These are phyloP conservation scores for Fusarium brachygibbosum DNA, from an alignment of 2,329 filamentous ascomycete genomes.

Conservation along the genomic window DNA sequence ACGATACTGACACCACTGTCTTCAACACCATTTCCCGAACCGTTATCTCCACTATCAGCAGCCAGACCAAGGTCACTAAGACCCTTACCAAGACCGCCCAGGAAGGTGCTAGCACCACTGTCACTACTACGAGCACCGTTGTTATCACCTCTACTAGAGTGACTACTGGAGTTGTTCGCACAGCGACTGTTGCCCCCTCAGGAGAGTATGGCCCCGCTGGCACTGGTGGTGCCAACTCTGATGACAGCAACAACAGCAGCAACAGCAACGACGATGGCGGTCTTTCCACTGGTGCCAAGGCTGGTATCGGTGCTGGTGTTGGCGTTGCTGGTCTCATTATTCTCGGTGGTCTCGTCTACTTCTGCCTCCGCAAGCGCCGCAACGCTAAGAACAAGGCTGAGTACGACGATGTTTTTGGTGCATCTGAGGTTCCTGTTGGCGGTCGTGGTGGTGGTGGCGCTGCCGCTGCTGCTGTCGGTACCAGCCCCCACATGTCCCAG, in stretches of 20 bases:
- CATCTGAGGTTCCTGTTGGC: slow-evolving; percentile 60
- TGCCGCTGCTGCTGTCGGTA: slow-evolving; percentile 25
- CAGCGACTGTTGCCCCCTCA: slow-evolving; percentile 48
- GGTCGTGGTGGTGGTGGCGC: slow-evolving; percentile 46
- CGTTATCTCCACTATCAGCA: slow-evolving; percentile 52
- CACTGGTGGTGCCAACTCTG: slow-evolving; percentile 25
- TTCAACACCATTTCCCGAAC: slow-evolving; percentile 51
- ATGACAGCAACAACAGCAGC: slow-evolving; percentile 30
- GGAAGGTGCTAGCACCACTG: slow-evolving; percentile 55
- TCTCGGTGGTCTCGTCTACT: slow-evolving; percentile 50
- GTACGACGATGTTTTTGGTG: slow-evolving; percentile 58
- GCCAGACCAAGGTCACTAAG: slow-evolving; percentile 48
- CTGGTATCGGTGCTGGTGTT: slow-evolving; percentile 59
- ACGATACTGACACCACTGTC: slow-evolving; percentile 44
- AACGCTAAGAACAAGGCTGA: slow-evolving; percentile 52
- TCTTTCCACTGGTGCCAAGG: slow-evolving; percentile 59
- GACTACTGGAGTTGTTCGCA: slow-evolving; percentile 50
- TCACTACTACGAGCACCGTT: slow-evolving; percentile 56
- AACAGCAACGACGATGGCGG: slow-evolving; percentile 44
- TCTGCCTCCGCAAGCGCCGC: slow-evolving; percentile 52
- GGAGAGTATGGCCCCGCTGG: slow-evolving; percentile 44
- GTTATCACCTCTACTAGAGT: slow-evolving; percentile 54
- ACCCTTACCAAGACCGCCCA: slow-evolving; percentile 53
- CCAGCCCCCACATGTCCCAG: slow-evolving; percentile 52
- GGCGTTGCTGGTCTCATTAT: slow-evolving; percentile 55